Conservation (phyloP, 495 filamentous ascomycete species). For the Podospora pseudocomata region DNA sequence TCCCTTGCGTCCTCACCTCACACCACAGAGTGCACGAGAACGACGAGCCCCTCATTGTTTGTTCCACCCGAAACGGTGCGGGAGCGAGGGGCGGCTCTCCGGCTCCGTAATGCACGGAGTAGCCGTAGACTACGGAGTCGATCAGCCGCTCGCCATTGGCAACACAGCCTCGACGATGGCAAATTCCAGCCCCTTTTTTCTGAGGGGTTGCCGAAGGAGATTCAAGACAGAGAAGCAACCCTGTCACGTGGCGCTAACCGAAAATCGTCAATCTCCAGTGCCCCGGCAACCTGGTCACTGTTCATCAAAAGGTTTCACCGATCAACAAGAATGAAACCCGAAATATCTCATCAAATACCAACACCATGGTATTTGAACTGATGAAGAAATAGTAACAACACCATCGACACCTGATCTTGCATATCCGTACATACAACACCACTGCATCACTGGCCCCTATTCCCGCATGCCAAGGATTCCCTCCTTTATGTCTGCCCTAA, state of each 20-base stretch:
- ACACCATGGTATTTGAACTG: not conserved
- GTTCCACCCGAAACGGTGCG: conserved; percentile 6
- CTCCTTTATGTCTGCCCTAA: not conserved
- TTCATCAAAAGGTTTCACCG: not conserved
- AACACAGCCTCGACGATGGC: conserved; percentile 26
- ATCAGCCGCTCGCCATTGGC: conserved; percentile 9
- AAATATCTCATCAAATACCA: not conserved
- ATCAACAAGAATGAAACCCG: not conserved
- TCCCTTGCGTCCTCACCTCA: not conserved
- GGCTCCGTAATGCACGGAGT: not conserved
- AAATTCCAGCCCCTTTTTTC: conserved; percentile 18
- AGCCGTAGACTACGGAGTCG: not conserved
- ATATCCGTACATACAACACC: too few relatives aligned
- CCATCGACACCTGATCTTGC: too few relatives aligned
- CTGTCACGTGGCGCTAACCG: conserved; percentile 3
- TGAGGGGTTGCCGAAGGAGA: not conserved
- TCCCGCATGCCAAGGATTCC: not conserved
- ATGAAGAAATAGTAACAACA: too few relatives aligned
- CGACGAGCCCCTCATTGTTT: not conserved
- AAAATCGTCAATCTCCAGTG: conserved; percentile 2
- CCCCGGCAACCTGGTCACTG: not conserved
- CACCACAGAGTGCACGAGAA: too few relatives aligned
- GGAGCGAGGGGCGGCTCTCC: not conserved
- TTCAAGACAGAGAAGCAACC: not conserved
- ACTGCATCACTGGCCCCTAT: too few relatives aligned